Conservation (phyloP, 805 yeast species). For the Cyberlindnera mississippiensis region DNA sequence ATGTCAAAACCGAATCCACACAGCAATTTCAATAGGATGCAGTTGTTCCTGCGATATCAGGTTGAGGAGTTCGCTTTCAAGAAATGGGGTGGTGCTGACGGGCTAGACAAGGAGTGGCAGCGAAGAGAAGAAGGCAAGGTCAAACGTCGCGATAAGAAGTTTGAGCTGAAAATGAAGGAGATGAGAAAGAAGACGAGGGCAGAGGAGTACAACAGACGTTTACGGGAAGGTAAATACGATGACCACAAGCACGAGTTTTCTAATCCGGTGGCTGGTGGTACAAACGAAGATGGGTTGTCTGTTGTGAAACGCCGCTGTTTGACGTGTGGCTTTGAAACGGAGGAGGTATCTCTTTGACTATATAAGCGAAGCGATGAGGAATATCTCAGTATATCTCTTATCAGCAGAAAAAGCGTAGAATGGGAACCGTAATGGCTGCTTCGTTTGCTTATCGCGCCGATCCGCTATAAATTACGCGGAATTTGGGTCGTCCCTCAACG, state of each 20-base stretch:
- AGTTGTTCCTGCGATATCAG: slow-evolving; percentile 81
- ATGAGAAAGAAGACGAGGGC: slow-evolving; percentile 93
- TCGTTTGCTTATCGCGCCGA: no score
- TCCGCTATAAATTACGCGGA: not conserved
- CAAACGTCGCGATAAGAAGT: slow-evolving; percentile 72
- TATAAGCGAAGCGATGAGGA: no score
- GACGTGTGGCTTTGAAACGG: slow-evolving; percentile 81
- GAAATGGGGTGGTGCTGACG: slow-evolving; percentile 92
- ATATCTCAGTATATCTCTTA: no score
- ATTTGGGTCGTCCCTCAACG: not conserved
- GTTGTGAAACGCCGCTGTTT: slow-evolving; percentile 59
- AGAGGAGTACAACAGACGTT: slow-evolving; percentile 72
- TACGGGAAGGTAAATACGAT: slow-evolving; percentile 55
- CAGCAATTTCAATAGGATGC: slow-evolving; percentile 86
- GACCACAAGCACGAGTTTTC: slow-evolving; percentile 78
- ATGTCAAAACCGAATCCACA: slow-evolving; percentile 94
- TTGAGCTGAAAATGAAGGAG: slow-evolving; percentile 71
- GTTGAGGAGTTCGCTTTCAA: slow-evolving; percentile 91
- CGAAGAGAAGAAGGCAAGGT: slow-evolving; percentile 70
- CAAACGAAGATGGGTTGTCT: slow-evolving; percentile 36
- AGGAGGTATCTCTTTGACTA: slow-evolving; percentile 44
- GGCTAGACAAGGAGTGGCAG: slow-evolving; percentile 89
- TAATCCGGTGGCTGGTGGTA: slow-evolving; percentile 45
- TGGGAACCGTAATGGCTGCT: no score
- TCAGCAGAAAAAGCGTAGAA: not conserved